Conservation (phyloP, 2,329 filamentous ascomycete genomes). For the Aspergillus sp. region DNA sequence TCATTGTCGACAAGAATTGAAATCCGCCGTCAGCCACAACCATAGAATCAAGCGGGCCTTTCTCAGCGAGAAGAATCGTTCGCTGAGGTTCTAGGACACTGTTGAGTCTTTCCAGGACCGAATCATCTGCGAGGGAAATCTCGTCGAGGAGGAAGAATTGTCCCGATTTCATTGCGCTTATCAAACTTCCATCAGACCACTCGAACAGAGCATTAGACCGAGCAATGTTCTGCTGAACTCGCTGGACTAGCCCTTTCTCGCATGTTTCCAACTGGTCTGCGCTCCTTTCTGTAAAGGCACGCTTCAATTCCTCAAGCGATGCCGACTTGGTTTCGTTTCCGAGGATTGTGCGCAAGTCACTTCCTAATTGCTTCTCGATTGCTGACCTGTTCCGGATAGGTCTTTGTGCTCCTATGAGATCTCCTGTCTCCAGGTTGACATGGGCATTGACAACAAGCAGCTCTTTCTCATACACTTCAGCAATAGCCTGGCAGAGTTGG, state of each 20-base stretch:
- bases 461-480: slow-evolving; percentile 66
- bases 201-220: slow-evolving; percentile 84
- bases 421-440: slow-evolving; percentile 94
- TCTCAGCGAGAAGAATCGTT: slow-evolving; percentile 83
- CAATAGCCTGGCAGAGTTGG: slow-evolving; percentile 85
- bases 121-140: slow-evolving; percentile 95
- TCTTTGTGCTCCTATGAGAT: slow-evolving; percentile 90
- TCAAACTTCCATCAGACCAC: slow-evolving; percentile 89
- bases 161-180: slow-evolving; percentile 85
- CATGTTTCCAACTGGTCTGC: slow-evolving; percentile 39
- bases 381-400: slow-evolving; percentile 77
- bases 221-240: slow-evolving; percentile 41
- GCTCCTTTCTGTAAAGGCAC: slow-evolving; percentile 50
- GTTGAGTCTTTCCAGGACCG: slow-evolving; percentile 90
- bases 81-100: slow-evolving; percentile 87
- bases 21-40: slow-evolving; percentile 70
- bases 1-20: slow-evolving; percentile 98
- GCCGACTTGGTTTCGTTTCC: slow-evolving; percentile 27
- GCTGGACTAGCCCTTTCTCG: slow-evolving; percentile 40
- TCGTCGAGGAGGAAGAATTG: slow-evolving; percentile 93
- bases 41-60: slow-evolving; percentile 75
- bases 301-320: slow-evolving; percentile 49
- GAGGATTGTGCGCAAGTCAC: slow-evolving; percentile 49
- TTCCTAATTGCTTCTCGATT: slow-evolving; percentile 57
- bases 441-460: slow-evolving; percentile 93